Evolutionary conservation across 139 green algal species (phyloP), one percentile per base, ranked within the genome.

Genomic region (Chlorella sp.): DNA sequence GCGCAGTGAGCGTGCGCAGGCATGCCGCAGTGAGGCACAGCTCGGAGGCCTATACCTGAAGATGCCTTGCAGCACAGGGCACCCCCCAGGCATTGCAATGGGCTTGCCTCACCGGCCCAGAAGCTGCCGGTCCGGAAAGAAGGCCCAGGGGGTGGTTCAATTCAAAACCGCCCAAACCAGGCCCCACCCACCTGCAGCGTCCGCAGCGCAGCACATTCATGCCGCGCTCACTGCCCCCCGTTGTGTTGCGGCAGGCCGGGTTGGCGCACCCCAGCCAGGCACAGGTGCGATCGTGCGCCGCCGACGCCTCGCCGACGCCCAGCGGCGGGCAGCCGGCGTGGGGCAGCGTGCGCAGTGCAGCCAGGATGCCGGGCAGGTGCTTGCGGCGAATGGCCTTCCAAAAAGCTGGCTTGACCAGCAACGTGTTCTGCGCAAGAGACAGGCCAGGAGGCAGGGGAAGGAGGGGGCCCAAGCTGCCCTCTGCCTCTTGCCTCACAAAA

Each of bases 201-300:
- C 32, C 67, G 67, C 67, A 74, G 67, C 67, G 67, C 67, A 74
- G 34, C 32, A 74, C 32, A 28, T 36, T 36, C 32, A 74, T 36
- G 13, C 38, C 39, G 20, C 32, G 17, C 67, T 74, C 67, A 34
- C 67, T 74, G 67, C 32, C 20, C 16, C 67, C 67, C 20, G 67
- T 23, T n/a, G 57, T 21, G 71, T 57, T 78, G 71, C 23, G 25
- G 71, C 71, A 78, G 18, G 26, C 39, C 11, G 41, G 71, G 71
- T 78, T 63, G 39, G 36, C 41, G 26, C 71, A 78, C 23, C 41
- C 41, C 39, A 78, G 71, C 71, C 41, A 63, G 25, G 71, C 71
- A 41, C 39, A 60, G 41, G 71, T 36, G 12, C 41, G 71, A 28
- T 36, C 71, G 3, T 41, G 71, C 12, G 21, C 36, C 71, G 41